Conservation (phyloP, 306 rosid species). For the Rubus idaeus region DNA sequence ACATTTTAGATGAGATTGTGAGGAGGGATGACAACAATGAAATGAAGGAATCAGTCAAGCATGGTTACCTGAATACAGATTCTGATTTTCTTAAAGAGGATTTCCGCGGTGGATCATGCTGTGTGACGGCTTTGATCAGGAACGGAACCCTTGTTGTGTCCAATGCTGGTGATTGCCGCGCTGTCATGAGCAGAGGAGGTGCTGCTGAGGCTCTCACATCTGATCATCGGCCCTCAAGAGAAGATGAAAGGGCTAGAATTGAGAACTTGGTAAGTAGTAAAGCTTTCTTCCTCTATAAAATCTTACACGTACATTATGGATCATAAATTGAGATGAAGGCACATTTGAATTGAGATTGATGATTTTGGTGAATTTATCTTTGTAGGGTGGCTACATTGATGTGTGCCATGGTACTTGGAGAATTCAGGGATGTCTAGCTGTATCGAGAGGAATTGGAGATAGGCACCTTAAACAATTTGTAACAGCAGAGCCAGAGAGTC, state of each 20-base stretch:
- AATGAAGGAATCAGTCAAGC: slow-evolving; percentile 68
- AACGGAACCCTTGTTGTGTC: slow-evolving; percentile 76
- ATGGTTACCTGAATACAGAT: slow-evolving; percentile 80
- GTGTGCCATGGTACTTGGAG: slow-evolving; percentile 84
- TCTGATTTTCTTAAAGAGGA: slow-evolving; percentile 75
- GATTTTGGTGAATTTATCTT: slow-evolving; percentile 18
- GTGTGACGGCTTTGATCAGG: slow-evolving; percentile 75
- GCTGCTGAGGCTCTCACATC: slow-evolving; percentile 80
- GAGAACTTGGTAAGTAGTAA: slow-evolving; percentile 55
- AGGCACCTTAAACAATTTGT: slow-evolving; percentile 75
- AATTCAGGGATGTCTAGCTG: slow-evolving; percentile 87
- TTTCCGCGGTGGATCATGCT: slow-evolving; percentile 75
- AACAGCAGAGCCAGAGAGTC: slow-evolving; percentile 88
- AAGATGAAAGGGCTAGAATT: slow-evolving; percentile 76
- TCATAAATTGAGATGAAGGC: not conserved
- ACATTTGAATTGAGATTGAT: slow-evolving; percentile 21
- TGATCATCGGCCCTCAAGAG: slow-evolving; percentile 84
- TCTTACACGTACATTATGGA: not conserved
- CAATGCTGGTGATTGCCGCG: slow-evolving; percentile 93
- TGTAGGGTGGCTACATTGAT: slow-evolving; percentile 96
- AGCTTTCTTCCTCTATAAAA: not conserved
- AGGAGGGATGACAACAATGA: slow-evolving; percentile 41
- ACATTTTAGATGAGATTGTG: slow-evolving; percentile 57
- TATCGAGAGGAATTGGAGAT: slow-evolving; percentile 88
- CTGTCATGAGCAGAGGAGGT: slow-evolving; percentile 81